A percentile compares a stretch with the other conserved stretches of the same genome.
These are phyloP conservation scores for Solanum gandarillasii DNA, from an alignment of 257 asterid species.

Conservation along the genomic window DNA sequence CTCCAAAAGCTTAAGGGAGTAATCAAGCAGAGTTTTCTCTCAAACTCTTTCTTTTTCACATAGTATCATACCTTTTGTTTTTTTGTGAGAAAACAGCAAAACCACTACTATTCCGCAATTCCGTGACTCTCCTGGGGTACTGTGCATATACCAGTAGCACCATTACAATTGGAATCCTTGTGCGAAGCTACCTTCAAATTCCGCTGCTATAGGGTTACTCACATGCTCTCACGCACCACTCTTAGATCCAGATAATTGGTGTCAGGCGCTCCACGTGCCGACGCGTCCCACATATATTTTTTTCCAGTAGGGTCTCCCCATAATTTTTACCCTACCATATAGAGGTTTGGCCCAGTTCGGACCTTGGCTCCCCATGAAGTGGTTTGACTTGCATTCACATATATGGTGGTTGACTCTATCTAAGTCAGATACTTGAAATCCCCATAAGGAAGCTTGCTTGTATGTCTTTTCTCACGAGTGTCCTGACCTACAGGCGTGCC, in stretches of 20 bases:
- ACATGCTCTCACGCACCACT: neutral
- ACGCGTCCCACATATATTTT: neutral
- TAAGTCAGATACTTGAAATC: neutral
- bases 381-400: neutral
- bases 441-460: neutral
- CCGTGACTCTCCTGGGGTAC: neutral
- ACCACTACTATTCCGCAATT: neutral
- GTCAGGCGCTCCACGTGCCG: neutral
- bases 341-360: neutral
- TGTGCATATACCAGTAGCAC: neutral
- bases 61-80: neutral
- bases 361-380: neutral
- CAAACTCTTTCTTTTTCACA: neutral
- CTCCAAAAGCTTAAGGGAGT: neutral
- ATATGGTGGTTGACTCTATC: neutral
- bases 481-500: neutral
- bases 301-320: neutral
- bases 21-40: neutral
- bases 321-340: neutral
- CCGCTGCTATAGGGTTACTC: neutral
- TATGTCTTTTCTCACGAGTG: neutral
- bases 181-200: neutral
- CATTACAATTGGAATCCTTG: neutral
- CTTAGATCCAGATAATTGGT: neutral
- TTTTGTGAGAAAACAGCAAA: neutral